A percentile compares a stretch with the other conserved stretches of the same genome.
Evolutionary conservation across 2,329 filamentous ascomycete species (phyloP).

Genomic region (Aspergillus sp.): DNA sequence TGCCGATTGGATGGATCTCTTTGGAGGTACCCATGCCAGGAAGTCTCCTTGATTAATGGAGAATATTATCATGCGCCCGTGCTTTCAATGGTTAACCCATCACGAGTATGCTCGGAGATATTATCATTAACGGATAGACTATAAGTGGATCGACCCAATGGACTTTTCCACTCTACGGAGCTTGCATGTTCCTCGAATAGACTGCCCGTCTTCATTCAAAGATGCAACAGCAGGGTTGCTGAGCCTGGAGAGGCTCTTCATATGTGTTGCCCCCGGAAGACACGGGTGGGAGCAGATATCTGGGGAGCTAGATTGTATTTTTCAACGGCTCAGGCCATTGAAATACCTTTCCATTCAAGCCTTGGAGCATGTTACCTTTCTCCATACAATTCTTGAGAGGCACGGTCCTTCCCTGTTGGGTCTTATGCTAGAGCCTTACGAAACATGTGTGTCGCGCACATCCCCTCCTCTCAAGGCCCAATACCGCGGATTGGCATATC

Average conservation of each 20-base stretch:
- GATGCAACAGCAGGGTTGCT: neutral
- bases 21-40: no score
- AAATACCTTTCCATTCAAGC: slow-evolving; percentile 2
- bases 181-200: neutral
- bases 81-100: no score
- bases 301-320: neutral
- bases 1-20: no score
- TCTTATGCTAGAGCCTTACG: neutral
- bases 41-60: neutral
- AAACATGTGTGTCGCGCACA: neutral
- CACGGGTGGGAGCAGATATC: neutral
- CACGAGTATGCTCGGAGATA: no score
- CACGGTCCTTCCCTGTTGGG: slow-evolving; percentile 4
- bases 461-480: neutral
- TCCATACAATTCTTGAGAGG: slow-evolving; percentile 1
- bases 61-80: neutral
- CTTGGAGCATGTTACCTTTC: neutral
- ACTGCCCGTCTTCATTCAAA: neutral
- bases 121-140: no score
- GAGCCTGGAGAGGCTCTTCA: neutral
- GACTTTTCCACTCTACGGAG: neutral
- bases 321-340: slow-evolving; percentile 1
- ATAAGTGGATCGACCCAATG: neutral
- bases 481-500: neutral
- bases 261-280: neutral